Conservation (phyloP, 164 flowering plant genomes). For the Chloranthus sessilifolius region DNA sequence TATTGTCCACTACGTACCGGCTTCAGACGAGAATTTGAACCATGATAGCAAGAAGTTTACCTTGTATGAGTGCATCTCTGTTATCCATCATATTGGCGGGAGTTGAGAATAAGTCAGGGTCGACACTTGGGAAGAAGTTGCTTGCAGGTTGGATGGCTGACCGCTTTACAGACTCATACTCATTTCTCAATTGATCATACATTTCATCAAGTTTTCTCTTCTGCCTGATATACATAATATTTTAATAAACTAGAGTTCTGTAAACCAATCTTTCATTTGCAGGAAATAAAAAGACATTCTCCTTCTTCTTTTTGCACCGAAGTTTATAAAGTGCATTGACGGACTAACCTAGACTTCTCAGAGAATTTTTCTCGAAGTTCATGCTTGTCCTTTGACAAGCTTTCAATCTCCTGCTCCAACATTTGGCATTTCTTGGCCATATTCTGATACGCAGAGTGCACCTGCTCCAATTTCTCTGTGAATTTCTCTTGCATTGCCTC, state of each 20-base stretch:
- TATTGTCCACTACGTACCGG: too few species aligned
- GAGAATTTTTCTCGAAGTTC: conserved; percentile 90
- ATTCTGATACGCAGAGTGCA: conserved; percentile 86
- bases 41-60: too few species aligned
- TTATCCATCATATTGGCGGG: conserved; percentile 57
- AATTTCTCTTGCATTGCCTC: conserved; percentile 81
- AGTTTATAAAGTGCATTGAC: too few species aligned
- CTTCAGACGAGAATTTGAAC: too few species aligned
- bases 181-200: conserved; percentile 87
- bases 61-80: conserved; percentile 65
- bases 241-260: too few species aligned
- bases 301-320: too few species aligned
- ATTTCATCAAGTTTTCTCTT: conserved; percentile 94
- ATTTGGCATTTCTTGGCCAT: conserved; percentile 84
- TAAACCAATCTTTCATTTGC: too few species aligned
- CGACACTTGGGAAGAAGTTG: conserved; percentile 56
- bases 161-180: conserved; percentile 69
- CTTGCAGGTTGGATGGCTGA: conserved; percentile 75
- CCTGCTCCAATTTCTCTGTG: conserved; percentile 80
- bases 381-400: conserved; percentile 72
- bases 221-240: conserved; percentile 68
- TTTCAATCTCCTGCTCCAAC: conserved; percentile 88
- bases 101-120: conserved; percentile 64
- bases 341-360: conserved; percentile 76
- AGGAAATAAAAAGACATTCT: too few species aligned